A percentile compares a stretch with the other conserved stretches of the same genome.
Conservation (phyloP, 164 flowering plant species). For the Vitis vinifera region ASM3070453v1 NC_081809.1:25788001-25788500, state of each 20-base stretch:
- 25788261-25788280: neutral
- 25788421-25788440: too few relatives aligned
- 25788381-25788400: too few relatives aligned
- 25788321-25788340: too few relatives aligned
- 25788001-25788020: conserved; percentile 33
- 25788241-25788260: neutral
- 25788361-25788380: too few relatives aligned
- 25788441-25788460: too few relatives aligned
- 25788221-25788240: neutral
- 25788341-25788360: too few relatives aligned
- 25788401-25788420: too few relatives aligned
- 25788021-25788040: conserved; percentile 87
- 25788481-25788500: too few relatives aligned
- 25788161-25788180: conserved; percentile 48
- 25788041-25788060: conserved; percentile 83
- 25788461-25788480: too few relatives aligned
- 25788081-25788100: conserved; percentile 59
- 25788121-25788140: conserved; percentile 33
- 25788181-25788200: conserved; percentile 22
- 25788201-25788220: neutral
- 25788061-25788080: conserved; percentile 59
- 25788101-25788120: conserved; percentile 72
- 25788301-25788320: neutral
- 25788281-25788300: neutral
- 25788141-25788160: conserved; percentile 42